Evolutionary conservation across 2,329 filamentous ascomycete genomes (phyloP), one percentile per base, ranked within the genome.

Genomic region (Penicillium freii): DNA sequence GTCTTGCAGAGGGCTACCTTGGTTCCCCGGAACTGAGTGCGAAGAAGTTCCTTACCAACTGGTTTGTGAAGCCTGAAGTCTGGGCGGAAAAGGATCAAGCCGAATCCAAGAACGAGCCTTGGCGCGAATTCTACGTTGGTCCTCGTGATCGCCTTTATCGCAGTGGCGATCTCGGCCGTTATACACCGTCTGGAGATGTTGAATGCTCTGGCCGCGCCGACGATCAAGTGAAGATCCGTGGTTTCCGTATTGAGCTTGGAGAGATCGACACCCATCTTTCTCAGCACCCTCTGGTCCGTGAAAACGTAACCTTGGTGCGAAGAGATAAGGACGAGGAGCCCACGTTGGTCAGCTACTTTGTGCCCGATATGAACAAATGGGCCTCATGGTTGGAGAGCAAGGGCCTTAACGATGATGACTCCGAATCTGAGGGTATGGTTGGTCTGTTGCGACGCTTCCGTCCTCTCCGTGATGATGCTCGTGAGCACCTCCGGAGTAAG

Each of bases 161-260:
- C 21, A 94, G 88, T 39, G 94, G 93, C 27, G 93, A 97, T 72
- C 78, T 99, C 4, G 93, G 93, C 4, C 80, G 86, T 56, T 92
- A 90, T 69, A 84, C 85, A 51, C 80, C 82, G 2, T 81, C 85
- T 44, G 91, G 90, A 36, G 87, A 88, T 62, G 88, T 91, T 11
- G 88, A 89, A 68, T 90, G 87, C 69, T 87, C 89, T 10, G 93
- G 93, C 23, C 83, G 94, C 57, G 87, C 86, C 25, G 93, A 97
- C 69, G 84, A 88, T 64, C 93, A 97, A 72, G 90, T 97, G 78
- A 99, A 97, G 80, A 93, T 97, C 63, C 88, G 94, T 59, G 93
- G 93, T 1, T 97, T 97, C 81, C 84, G 93, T 60, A 96, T 99
- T 65, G 94, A 99, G 77, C 86, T 97, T 45, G 89, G 88, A 62